These are phyloP conservation scores for Sugiyamaella boreocaroliniensis DNA, from an alignment of 805 yeast species.

Conservation along the genomic window DNA sequence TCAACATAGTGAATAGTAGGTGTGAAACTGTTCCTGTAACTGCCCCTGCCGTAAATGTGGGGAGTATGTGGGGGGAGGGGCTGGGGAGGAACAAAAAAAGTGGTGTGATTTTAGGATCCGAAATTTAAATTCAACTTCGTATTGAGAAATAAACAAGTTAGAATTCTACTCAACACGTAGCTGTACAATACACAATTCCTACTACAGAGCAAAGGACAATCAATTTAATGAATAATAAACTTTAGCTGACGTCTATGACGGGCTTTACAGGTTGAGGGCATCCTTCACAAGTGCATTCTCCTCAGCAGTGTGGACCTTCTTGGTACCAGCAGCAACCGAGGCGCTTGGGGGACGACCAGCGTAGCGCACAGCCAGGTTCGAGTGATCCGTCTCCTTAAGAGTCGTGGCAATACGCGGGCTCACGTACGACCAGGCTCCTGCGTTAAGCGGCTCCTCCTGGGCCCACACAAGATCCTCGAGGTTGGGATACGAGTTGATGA, in stretches of 20 bases:
- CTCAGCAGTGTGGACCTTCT: constrained; percentile 79
- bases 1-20: constrained; percentile 44
- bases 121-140: too few relatives aligned
- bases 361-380: constrained; percentile 58
- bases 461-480: constrained; percentile 88
- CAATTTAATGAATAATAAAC: not conserved
- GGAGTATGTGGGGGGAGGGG: not conserved
- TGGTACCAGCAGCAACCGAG: constrained; percentile 95
- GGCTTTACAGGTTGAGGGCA: constrained; percentile 42
- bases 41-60: not conserved
- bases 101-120: too few relatives aligned
- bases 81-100: not conserved
- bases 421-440: constrained; percentile 80
- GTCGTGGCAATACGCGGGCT: constrained; percentile 78
- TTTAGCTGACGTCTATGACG: not conserved
- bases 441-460: constrained; percentile 98
- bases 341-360: constrained; percentile 99
- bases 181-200: not conserved
- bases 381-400: constrained; percentile 68
- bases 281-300: constrained; percentile 81
- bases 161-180: too few relatives aligned
- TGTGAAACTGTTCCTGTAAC: not conserved
- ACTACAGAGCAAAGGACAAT: not conserved
- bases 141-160: too few relatives aligned
- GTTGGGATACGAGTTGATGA: constrained; percentile 72